phyloP scores from a whole-genome alignment of 495 filamentous ascomycete species.

The Ascodesmis nigricans region DNA sequence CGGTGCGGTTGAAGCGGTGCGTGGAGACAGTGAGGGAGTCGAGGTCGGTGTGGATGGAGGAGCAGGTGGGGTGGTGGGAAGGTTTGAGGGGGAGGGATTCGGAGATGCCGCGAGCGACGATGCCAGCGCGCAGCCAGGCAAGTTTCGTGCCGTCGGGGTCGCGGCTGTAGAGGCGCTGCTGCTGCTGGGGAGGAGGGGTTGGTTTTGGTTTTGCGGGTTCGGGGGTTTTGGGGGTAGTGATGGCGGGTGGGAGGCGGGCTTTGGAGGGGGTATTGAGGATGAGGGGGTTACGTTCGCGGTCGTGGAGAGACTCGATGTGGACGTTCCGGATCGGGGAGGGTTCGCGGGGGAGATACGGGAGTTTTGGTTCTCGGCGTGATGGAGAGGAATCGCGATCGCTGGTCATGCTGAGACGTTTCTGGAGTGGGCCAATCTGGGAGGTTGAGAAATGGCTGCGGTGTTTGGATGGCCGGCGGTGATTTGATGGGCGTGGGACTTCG shows the following conservation, averaged over 20 bases:
- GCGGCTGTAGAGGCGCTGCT: constrained; percentile 5
- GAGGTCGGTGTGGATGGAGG: constrained; percentile 6
- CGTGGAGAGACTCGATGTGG: constrained; percentile 5
- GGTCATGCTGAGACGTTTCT: constrained; percentile 3
- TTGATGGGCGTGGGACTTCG: background rate
- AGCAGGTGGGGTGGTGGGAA: constrained; percentile 7
- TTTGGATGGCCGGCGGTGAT: background rate
- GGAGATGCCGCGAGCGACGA: constrained; percentile 13
- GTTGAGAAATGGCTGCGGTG: constrained; percentile 6
- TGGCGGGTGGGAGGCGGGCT: background rate
- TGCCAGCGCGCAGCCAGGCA: constrained; percentile 10
- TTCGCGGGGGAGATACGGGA: constrained; percentile 5
- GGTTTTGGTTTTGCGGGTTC: constrained; percentile 1
- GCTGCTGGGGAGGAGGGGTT: background rate
- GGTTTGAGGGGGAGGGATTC: constrained; percentile 2
- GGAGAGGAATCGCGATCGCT: constrained; percentile 7
- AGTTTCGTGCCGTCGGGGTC: constrained; percentile 11
- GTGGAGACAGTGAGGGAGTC: background rate
- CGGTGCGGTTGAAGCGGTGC: background rate
- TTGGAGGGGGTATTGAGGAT: constrained; percentile 1
- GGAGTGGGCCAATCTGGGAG: constrained; percentile 4
- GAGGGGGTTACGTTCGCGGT: constrained; percentile 5
- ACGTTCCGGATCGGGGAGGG: constrained; percentile 9
- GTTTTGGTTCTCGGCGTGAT: constrained; percentile 3
- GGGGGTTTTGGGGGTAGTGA: background rate